Evolutionary conservation across 768 basidiomycete species (phyloP), one percentile per base, ranked within the genome.

Genomic region (Daedalea quercina): DNA sequence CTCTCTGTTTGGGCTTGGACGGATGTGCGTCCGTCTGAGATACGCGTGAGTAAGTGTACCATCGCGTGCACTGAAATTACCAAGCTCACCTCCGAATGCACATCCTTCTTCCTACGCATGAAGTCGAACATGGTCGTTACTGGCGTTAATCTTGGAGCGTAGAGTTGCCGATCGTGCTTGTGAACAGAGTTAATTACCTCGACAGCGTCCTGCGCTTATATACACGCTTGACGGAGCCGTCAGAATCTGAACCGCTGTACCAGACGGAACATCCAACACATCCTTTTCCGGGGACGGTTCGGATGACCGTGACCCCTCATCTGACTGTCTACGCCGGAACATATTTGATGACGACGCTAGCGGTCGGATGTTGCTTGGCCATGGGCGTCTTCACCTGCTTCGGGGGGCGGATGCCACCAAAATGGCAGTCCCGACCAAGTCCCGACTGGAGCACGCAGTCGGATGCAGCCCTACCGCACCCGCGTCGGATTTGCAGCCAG

Each of bases 51-150:
- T 15, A 40, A 15, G 37, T 15, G 17, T 40, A 40, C 4, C 19
- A 15, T 40, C 3, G 15, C 37, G 34, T 17, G 34, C 17, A 17
- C 37, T 8, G 3, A 15, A 6, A 15, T 6, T 15, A 31, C 11
- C 28, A 31, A 31, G 11, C 37, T 40, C 37, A 40, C 37, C 37
- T 40, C 37, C 7, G 19, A 40, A 6, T 40, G 37, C 15, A 35
- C 20, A n/a, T 53, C 52, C 40, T 45, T 47, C 44, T 52, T 52
- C 41, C 48, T 58, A 41, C 52, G 55, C 19, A 55, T 48, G 24
- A 55, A 59, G 11, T 47, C 37, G 48, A 59, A 52, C 58, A 59
- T 59, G 47, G 35, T 56, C 20, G 46, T 31, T 31, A 31, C 11
- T 11, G 28, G 28, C 28, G 28, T 31, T 4, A 31, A 6, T 31